These are phyloP conservation scores for Thielaviopsis euricoi DNA, from an alignment of 2,329 filamentous ascomycete species.

Conservation along the genomic window DNA sequence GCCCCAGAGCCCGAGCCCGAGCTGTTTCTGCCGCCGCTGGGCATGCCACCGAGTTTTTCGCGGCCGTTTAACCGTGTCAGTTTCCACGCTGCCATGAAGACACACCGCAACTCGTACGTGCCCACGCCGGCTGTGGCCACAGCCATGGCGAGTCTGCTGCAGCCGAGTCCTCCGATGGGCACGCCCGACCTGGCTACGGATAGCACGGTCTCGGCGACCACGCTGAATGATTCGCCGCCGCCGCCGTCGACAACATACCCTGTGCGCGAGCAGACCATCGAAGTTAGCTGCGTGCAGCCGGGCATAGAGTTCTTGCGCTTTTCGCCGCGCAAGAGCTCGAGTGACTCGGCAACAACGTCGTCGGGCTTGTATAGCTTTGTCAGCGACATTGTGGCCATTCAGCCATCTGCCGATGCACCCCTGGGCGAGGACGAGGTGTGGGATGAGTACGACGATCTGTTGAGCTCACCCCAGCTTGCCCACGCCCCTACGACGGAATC, in stretches of 20 bases:
- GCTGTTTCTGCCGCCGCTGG: neutral
- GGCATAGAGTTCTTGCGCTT: slow-evolving; percentile 55
- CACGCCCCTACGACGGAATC: slow-evolving; percentile 54
- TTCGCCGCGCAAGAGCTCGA: slow-evolving; percentile 54
- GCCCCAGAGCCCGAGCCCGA: neutral
- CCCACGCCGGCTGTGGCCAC: slow-evolving; percentile 14
- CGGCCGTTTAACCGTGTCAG: slow-evolving; percentile 54
- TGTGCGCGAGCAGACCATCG: slow-evolving; percentile 17
- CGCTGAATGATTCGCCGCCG: slow-evolving; percentile 24
- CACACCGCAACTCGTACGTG: slow-evolving; percentile 12
- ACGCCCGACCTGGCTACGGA: slow-evolving; percentile 26
- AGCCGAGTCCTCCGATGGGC: slow-evolving; percentile 1
- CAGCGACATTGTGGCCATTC: slow-evolving; percentile 45
- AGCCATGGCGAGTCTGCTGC: neutral
- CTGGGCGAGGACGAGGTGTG: slow-evolving; percentile 75
- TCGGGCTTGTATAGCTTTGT: slow-evolving; percentile 35
- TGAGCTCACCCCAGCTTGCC: slow-evolving; percentile 42
- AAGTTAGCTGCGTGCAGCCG: slow-evolving; percentile 19
- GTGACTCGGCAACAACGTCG: slow-evolving; percentile 29
- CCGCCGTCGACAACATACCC: slow-evolving; percentile 20
- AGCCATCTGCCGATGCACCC: slow-evolving; percentile 44
- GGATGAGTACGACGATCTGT: slow-evolving; percentile 83
- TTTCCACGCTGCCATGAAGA: slow-evolving; percentile 19
- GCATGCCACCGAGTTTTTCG: slow-evolving; percentile 67
- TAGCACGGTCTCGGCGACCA: slow-evolving; percentile 25